These are phyloP conservation scores for Mycena galopus DNA, from an alignment of 768 basidiomycete genomes.

Conservation along the genomic window DNA sequence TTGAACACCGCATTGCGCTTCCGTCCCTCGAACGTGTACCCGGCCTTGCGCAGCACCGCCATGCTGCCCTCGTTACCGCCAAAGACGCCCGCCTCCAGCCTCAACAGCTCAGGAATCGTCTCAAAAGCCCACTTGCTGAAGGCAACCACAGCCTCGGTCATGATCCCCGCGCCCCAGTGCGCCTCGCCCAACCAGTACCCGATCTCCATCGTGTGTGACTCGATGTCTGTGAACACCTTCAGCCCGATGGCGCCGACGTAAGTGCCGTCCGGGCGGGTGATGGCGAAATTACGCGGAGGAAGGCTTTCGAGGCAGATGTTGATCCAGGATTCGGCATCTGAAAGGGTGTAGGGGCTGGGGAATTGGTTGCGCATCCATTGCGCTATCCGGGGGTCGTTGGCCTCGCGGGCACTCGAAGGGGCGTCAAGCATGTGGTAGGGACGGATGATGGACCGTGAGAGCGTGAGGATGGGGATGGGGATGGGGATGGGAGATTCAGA, in stretches of 20 bases:
- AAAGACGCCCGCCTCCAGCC: conserved; percentile 7
- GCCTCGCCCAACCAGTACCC: conserved; percentile 15
- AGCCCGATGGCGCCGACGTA: conserved; percentile 10
- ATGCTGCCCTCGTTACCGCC: conserved; percentile 13
- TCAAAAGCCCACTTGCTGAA: conserved; percentile 19
- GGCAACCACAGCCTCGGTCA: conserved; percentile 9
- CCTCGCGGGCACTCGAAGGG: conserved; percentile 12
- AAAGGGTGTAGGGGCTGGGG: conserved; percentile 7
- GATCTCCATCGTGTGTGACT: conserved; percentile 18
- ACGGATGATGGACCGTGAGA: conserved; percentile 8
- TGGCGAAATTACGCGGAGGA: conserved; percentile 3
- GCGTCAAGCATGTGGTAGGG: not conserved
- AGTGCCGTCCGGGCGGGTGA: conserved; percentile 5
- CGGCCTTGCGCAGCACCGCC: conserved; percentile 14
- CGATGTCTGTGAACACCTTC: conserved; percentile 1
- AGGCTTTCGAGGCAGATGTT: not conserved
- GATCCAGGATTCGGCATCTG: conserved; percentile 8
- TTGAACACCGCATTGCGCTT: conserved; percentile 18
- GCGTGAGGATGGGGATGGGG: conserved; percentile 17
- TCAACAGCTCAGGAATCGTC: conserved; percentile 11
- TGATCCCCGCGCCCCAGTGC: conserved; percentile 16
- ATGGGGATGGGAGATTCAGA: conserved; percentile 11
- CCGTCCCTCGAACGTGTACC: conserved; percentile 12
- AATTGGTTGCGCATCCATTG: conserved; percentile 16
- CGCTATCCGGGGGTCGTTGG: conserved; percentile 14